Percentiles rank a stretch among this genome's conserved stretches.
phyloP scores from a whole-genome alignment of 202 grass and related monocot genomes.

The Miscanthus sacchariflorus region DNA sequence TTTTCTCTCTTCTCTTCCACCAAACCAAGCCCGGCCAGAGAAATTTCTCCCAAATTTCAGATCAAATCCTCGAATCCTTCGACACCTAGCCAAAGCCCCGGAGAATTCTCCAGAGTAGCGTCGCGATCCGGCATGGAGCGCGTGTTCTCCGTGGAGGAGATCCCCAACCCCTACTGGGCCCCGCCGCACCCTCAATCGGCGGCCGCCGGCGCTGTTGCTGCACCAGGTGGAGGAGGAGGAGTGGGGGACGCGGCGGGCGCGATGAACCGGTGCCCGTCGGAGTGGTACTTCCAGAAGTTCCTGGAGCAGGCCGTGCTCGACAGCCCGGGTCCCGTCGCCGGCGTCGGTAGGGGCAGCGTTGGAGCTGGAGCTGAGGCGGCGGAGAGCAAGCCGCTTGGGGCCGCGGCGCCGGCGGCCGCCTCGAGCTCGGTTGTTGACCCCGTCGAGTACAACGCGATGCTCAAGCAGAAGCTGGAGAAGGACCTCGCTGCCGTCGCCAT shows the following conservation, averaged over 20 bases:
- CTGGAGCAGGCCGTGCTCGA: slow-evolving; percentile 76
- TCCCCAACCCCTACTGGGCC: slow-evolving; percentile 74
- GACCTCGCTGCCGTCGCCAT: slow-evolving; percentile 87
- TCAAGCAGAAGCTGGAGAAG: slow-evolving; percentile 94
- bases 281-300: slow-evolving; percentile 96
- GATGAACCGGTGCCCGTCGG: slow-evolving; percentile 78
- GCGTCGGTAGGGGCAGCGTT: not conserved
- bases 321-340: slow-evolving; percentile 21
- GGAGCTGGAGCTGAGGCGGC: slow-evolving; percentile 32
- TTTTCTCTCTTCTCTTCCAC: not conserved
- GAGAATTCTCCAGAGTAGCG: not conserved
- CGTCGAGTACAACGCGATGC: slow-evolving; percentile 69
- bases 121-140: slow-evolving; percentile 59
- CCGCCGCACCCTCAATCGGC: slow-evolving; percentile 40
- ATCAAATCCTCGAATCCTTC: slow-evolving; percentile 41
- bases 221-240: slow-evolving; percentile 7
- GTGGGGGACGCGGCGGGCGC: slow-evolving; percentile 9
- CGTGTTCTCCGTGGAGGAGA: slow-evolving; percentile 86
- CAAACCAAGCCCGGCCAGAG: not conserved
- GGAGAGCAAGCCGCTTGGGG: slow-evolving; percentile 38
- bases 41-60: slow-evolving; percentile 20
- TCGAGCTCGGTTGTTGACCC: slow-evolving; percentile 57
- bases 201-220: not conserved
- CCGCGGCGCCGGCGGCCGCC: not conserved
- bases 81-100: not conserved